Evolutionary conservation across 1,284 basidiomycete genomes (phyloP).

Genomic region (Neolentinus lepideus): DNA sequence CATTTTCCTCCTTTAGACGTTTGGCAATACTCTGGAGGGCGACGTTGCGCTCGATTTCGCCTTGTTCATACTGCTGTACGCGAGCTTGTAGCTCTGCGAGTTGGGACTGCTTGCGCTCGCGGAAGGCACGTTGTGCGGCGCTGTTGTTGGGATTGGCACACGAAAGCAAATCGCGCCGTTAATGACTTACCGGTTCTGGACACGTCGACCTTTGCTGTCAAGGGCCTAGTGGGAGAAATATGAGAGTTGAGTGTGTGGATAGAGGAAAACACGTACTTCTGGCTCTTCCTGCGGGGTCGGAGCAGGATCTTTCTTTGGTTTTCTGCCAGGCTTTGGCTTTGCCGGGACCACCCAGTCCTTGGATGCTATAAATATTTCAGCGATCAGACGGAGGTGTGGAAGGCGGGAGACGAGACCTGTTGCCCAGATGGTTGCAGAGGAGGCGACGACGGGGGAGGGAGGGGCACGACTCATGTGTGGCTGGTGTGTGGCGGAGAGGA

Average conservation of each 20-base stretch:
- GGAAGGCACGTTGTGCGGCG: slow-evolving; percentile 85
- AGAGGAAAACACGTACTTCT: slow-evolving; percentile 30
- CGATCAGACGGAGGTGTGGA: slow-evolving; percentile 9
- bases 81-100: slow-evolving; percentile 87
- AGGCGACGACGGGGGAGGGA: slow-evolving; percentile 21
- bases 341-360: slow-evolving; percentile 90
- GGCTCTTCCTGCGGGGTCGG: slow-evolving; percentile 28
- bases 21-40: slow-evolving; percentile 82
- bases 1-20: slow-evolving; percentile 85
- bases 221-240: slow-evolving; percentile 19
- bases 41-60: slow-evolving; percentile 85
- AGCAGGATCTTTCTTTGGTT: slow-evolving; percentile 68
- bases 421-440: slow-evolving; percentile 47
- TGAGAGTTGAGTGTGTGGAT: slow-evolving; percentile 10
- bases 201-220: slow-evolving; percentile 57
- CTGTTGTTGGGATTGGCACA: slow-evolving; percentile 31
- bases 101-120: slow-evolving; percentile 86
- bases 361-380: slow-evolving; percentile 44
- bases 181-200: slow-evolving; percentile 63
- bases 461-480: slow-evolving; percentile 20
- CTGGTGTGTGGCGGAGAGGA: slow-evolving; percentile 8
- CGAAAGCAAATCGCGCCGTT: slow-evolving; percentile 2
- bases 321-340: slow-evolving; percentile 84
- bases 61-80: slow-evolving; percentile 81
- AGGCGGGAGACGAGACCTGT: slow-evolving; percentile 27